Evolutionary conservation across 176 grass and related monocot species (phyloP).

Genomic region (Leersia perrieri): DNA sequence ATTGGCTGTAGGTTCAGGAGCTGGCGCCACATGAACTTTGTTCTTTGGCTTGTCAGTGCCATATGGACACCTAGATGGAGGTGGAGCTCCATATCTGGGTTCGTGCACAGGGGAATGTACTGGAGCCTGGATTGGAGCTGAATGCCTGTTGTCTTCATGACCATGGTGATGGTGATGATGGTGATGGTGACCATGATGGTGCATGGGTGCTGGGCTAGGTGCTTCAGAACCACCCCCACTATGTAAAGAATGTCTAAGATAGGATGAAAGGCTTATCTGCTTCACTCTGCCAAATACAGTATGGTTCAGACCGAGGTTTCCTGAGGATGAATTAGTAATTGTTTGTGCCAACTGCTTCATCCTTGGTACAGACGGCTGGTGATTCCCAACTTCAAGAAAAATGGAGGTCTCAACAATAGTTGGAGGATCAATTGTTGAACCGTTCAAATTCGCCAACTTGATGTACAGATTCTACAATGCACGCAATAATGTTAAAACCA

Average conservation of each 20-base stretch:
- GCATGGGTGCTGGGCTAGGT: slow-evolving; percentile 71
- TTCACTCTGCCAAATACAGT: slow-evolving; percentile 95
- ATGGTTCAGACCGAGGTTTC: slow-evolving; percentile 90
- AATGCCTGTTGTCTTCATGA: slow-evolving; percentile 33
- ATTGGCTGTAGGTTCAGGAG: slow-evolving; percentile 43
- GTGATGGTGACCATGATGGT: slow-evolving; percentile 45
- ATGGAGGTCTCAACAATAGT: slow-evolving; percentile 81
- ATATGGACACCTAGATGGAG: slow-evolving; percentile 64
- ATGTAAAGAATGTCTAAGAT: slow-evolving; percentile 81
- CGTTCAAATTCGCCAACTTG: slow-evolving; percentile 80
- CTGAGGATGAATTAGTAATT: slow-evolving; percentile 92
- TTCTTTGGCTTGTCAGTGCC: slow-evolving; percentile 34
- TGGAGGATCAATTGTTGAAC: slow-evolving; percentile 74
- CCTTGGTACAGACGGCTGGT: slow-evolving; percentile 75
- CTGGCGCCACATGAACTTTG: slow-evolving; percentile 26
- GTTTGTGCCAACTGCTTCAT: slow-evolving; percentile 90
- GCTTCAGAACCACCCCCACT: slow-evolving; percentile 46
- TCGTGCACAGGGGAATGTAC: slow-evolving; percentile 6
- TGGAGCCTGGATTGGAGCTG: slow-evolving; percentile 31
- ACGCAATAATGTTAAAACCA: slow-evolving; percentile 18
- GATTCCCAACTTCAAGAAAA: slow-evolving; percentile 82
- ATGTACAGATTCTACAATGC: slow-evolving; percentile 85
- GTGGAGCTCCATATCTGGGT: slow-evolving; percentile 38
- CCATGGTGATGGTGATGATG: slow-evolving; percentile 52
- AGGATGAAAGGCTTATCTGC: slow-evolving; percentile 91